A percentile compares a stretch with the other conserved stretches of the same genome.
Conservation (phyloP, 2,329 filamentous ascomycete species). For the Rutstroemia sp. region DNA sequence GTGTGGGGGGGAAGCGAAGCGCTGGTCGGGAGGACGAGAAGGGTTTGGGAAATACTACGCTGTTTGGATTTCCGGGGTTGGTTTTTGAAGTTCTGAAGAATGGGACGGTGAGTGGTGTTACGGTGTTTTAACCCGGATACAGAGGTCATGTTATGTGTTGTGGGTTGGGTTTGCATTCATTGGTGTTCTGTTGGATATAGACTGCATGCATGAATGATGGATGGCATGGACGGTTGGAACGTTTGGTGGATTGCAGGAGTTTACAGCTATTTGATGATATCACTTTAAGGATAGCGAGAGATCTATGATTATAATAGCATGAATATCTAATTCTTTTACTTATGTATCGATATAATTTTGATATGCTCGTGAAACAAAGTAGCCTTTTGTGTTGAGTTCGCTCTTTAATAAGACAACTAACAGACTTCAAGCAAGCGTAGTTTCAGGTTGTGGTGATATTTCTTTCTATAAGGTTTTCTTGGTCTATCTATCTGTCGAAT, state of each 20-base stretch:
- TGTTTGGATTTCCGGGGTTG: conserved; percentile 89
- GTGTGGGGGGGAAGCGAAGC: conserved; percentile 36
- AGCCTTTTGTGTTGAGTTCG: no score
- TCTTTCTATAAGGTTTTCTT: no score
- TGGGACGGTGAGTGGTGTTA: conserved; percentile 80
- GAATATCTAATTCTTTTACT: no score
- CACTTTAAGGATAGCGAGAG: neutral
- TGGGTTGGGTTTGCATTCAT: neutral
- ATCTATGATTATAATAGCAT: no score
- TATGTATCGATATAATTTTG: no score
- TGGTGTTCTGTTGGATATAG: neutral
- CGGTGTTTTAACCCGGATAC: conserved; percentile 57
- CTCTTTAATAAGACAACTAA: no score
- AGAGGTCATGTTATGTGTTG: neutral
- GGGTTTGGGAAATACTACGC: conserved; percentile 65
- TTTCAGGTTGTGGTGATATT: no score
- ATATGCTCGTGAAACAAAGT: no score
- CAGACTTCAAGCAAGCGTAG: no score
- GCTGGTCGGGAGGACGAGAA: conserved; percentile 42
- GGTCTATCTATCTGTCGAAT: no score
- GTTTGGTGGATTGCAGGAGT: neutral
- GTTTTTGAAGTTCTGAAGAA: conserved; percentile 96
- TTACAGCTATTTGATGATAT: neutral
- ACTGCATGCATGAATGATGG: neutral
- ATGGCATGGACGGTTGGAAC: neutral